phyloP scores from a whole-genome alignment of 495 filamentous ascomycete genomes.

The Penicillium herquei region DNA sequence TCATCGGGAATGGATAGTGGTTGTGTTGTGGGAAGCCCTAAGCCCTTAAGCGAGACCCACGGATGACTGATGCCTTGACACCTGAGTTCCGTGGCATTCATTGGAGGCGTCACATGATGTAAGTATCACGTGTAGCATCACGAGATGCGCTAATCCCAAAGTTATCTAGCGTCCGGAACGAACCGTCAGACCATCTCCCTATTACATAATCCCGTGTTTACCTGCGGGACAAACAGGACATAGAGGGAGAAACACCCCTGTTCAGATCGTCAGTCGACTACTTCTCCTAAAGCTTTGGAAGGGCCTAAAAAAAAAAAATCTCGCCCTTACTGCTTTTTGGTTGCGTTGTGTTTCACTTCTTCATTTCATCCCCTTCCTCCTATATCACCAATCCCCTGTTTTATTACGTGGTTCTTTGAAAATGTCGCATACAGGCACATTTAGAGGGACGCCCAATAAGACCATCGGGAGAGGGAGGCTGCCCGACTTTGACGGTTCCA shows the following conservation, averaged over 20 bases:
- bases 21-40: slow-evolving; percentile 50
- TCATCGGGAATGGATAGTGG: slow-evolving; percentile 40
- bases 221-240: slow-evolving; percentile 8
- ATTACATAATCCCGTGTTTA: slow-evolving; percentile 21
- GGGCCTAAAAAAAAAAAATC: slow-evolving; percentile 10
- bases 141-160: slow-evolving; percentile 4
- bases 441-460: slow-evolving; percentile 44
- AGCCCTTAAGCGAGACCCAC: slow-evolving; percentile 44
- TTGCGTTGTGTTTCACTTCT: too few relatives aligned
- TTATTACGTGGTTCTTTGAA: slow-evolving; percentile 22
- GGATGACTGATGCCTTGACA: not conserved
- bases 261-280: slow-evolving; percentile 27
- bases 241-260: slow-evolving; percentile 27
- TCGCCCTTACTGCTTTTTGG: slow-evolving; percentile 18
- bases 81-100: not conserved
- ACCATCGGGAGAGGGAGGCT: slow-evolving; percentile 61
- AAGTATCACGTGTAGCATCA: slow-evolving; percentile 10
- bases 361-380: slow-evolving; percentile 9
- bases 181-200: slow-evolving; percentile 19
- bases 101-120: not conserved
- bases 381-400: slow-evolving; percentile 11
- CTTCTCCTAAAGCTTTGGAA: not conserved
- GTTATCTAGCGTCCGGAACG: slow-evolving; percentile 19
- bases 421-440: slow-evolving; percentile 61
- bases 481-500: slow-evolving; percentile 66